Percentiles rank a stretch among this genome's conserved stretches.
phyloP scores from a whole-genome alignment of 257 asterid genomes.

The Thymus quinquecostatus region DNA sequence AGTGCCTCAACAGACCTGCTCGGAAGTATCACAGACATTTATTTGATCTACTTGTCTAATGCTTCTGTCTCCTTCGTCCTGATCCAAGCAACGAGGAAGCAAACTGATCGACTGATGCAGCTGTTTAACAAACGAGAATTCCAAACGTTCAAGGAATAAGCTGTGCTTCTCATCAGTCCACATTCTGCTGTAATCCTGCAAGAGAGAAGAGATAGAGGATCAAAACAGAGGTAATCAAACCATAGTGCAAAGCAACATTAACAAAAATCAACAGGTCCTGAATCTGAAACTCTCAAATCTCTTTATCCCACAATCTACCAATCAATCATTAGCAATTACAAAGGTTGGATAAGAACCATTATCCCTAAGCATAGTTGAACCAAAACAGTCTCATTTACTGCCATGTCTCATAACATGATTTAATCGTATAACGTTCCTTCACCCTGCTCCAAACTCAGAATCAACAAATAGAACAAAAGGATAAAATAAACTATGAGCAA shows the following conservation, averaged over 20 bases:
- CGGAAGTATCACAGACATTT: slow-evolving; percentile 29
- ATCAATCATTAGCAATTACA: slow-evolving; percentile 1
- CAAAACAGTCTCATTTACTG: neutral
- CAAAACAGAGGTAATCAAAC: slow-evolving; percentile 16
- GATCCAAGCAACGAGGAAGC: slow-evolving; percentile 33
- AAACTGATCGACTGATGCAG: slow-evolving; percentile 57
- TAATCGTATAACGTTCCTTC: neutral
- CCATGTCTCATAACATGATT: slow-evolving; percentile 12
- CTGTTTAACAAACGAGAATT: slow-evolving; percentile 70
- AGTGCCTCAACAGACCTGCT: slow-evolving; percentile 42
- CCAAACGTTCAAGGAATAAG: slow-evolving; percentile 63
- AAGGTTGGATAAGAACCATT: neutral
- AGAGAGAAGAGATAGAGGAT: slow-evolving; percentile 6
- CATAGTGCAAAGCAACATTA: slow-evolving; percentile 9
- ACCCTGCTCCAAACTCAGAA: slow-evolving; percentile 17
- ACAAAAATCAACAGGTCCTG: slow-evolving; percentile 11
- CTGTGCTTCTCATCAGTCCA: slow-evolving; percentile 87
- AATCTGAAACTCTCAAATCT: slow-evolving; percentile 16
- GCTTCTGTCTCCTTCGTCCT: slow-evolving; percentile 26
- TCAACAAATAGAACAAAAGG: neutral
- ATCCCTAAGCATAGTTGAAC: neutral
- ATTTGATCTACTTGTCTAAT: slow-evolving; percentile 31
- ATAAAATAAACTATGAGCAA: too few species aligned
- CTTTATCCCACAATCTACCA: neutral
- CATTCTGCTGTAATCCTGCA: slow-evolving; percentile 51